phyloP scores from a whole-genome alignment of 2,329 filamentous ascomycete species.

The Hymenoscyphus fructigenus region DNA sequence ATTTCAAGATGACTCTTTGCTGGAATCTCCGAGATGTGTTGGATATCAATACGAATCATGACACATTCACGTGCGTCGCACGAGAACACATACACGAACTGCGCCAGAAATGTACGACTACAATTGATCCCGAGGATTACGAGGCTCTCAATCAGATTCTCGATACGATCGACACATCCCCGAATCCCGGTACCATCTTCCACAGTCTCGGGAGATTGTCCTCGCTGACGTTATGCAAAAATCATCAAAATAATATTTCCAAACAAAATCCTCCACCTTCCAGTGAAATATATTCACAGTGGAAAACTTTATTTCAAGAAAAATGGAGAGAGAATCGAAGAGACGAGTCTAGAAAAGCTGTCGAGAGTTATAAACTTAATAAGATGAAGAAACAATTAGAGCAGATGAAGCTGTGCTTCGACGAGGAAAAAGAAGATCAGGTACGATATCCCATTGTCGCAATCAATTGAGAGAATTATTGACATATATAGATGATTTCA shows the following conservation, averaged over 20 bases:
- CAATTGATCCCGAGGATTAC: slow-evolving; percentile 4
- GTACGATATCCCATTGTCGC: slow-evolving; percentile 1
- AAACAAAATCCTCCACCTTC: slow-evolving; percentile 5
- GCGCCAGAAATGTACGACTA: slow-evolving; percentile 4
- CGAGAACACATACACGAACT: background rate
- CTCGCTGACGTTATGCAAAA: slow-evolving; percentile 5
- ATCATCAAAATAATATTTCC: slow-evolving; percentile 7
- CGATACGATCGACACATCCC: slow-evolving; percentile 8
- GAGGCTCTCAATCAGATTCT: slow-evolving; percentile 6
- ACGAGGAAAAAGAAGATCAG: slow-evolving; percentile 11
- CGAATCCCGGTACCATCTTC: slow-evolving; percentile 7
- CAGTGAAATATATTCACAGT: slow-evolving; percentile 10
- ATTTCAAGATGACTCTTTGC: background rate
- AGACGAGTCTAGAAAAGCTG: slow-evolving; percentile 2
- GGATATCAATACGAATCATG: slow-evolving; percentile 7
- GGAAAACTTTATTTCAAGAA: slow-evolving; percentile 11
- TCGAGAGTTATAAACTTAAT: slow-evolving; percentile 8
- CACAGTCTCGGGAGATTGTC: slow-evolving; percentile 11
- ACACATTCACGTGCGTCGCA: slow-evolving; percentile 6
- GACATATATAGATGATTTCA: background rate
- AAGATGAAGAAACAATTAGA: slow-evolving; percentile 10
- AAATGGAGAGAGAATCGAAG: slow-evolving; percentile 7
- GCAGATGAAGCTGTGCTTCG: background rate
- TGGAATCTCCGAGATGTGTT: slow-evolving; percentile 12
- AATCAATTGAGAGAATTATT: background rate